Evolutionary conservation across 768 basidiomycete genomes (phyloP).

Genomic region (Auriculariales sp.): DNA sequence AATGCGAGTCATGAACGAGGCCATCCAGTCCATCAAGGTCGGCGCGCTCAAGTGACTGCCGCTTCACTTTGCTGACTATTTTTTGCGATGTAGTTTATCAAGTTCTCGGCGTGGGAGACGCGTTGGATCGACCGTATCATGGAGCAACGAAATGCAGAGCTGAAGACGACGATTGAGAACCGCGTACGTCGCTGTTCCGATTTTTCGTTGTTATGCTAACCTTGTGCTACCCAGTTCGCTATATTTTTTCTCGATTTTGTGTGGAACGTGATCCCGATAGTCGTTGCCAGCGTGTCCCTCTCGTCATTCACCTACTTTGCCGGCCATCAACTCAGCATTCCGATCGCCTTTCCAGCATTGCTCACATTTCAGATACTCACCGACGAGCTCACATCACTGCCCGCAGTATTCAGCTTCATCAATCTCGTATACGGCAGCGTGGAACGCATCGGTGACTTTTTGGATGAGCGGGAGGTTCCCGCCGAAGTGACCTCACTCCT

Average conservation of each 20-base stretch:
- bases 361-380: neutral
- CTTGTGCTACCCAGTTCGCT: neutral
- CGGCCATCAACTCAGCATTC: neutral
- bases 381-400: neutral
- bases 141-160: neutral
- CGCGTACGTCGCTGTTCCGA: neutral
- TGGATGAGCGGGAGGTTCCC: slow-evolving; percentile 62
- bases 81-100: neutral
- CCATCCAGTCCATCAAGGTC: neutral
- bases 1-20: neutral
- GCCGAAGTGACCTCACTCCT: slow-evolving; percentile 57
- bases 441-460: slow-evolving; percentile 63
- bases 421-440: slow-evolving; percentile 13
- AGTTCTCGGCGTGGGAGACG: neutral
- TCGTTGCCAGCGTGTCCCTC: neutral
- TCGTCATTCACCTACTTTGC: neutral
- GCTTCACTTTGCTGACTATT: neutral
- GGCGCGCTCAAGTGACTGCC: neutral
- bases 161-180: neutral
- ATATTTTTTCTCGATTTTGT: neutral
- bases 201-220: neutral
- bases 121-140: neutral
- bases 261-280: neutral
- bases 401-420: neutral
- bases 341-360: neutral